Base-by-base conservation (phyloP, 2,329 filamentous ascomycete species). In the Zarea fungicola region DNA sequence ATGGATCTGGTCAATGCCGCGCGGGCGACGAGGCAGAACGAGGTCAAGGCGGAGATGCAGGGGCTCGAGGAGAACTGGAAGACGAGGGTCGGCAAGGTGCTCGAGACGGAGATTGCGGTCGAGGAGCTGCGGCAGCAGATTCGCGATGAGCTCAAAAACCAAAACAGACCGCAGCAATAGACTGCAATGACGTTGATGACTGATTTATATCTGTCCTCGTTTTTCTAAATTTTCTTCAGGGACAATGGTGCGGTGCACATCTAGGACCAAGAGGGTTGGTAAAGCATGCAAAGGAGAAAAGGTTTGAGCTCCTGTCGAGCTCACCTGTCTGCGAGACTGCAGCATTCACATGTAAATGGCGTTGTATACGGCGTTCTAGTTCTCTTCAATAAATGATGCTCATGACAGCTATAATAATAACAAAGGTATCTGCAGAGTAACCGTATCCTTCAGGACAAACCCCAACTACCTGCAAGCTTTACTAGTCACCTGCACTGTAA, bases 51-150 rank as follows among this genome's bases (percentile, higher is more conserved):
- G 5, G 92, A 96, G 74, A 72, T 96, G 61, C 72, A 71, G 50
- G 78, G 79, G 4, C 66, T 95, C 29, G 88, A 95, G 60, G 82
- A 88, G 52, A 80, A 78, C 3, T 97, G 92, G 92, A 83, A 79
- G 67, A 77, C 74, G 42, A 88, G 88, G 21, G 80, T 97, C 2
- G 86, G 87, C 3, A 78, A 82, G 52, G 84, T 93, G 40, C 70
- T 97, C 32, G 90, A 96, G 77, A 87, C 88, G 0, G 89, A 96
- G 73, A 76, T 92, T 47, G 93, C 90, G 0, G 85, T 84, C 9
- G 88, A 95, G 68, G 77, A 75, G 42, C 60, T 96, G 58, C 76
- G 81, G 61, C 71, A 72, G 57, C 77, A 87, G 66, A 80, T 89
- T 44, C 62, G 89, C 52, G 81, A 84, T 58, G 76, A 77, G 63